phyloP scores from a whole-genome alignment of 345 rosid species.

The Eucalyptus rudis region DNA sequence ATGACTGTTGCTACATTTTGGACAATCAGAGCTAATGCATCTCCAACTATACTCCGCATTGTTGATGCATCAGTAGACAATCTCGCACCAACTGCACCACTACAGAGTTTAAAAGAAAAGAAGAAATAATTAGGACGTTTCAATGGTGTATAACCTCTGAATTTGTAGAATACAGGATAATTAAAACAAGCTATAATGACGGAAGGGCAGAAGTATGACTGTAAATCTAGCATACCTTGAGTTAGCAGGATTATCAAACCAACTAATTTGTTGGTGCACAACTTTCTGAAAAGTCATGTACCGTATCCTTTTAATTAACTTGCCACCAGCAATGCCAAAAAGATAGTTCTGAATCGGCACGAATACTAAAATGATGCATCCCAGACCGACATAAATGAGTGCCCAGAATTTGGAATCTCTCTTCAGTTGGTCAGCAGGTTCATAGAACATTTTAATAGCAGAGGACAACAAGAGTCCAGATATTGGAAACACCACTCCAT shows the following conservation, averaged over 20 bases:
- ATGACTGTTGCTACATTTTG: conserved; percentile 34
- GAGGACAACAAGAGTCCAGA: conserved; percentile 64
- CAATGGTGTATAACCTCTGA: neutral
- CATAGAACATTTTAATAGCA: conserved; percentile 54
- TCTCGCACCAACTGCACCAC: conserved; percentile 63
- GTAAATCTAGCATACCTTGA: conserved; percentile 26
- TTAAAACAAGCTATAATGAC: neutral
- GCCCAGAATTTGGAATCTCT: conserved; percentile 63
- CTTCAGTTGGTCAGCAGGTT: conserved; percentile 18
- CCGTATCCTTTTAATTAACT: conserved; percentile 57
- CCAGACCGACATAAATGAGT: conserved; percentile 27
- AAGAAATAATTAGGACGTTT: neutral
- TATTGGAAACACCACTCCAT: conserved; percentile 58
- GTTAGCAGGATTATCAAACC: conserved; percentile 81
- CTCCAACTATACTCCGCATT: conserved; percentile 43
- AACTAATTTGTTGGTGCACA: conserved; percentile 73
- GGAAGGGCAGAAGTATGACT: neutral
- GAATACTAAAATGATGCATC: conserved; percentile 6
- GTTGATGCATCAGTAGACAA: conserved; percentile 51
- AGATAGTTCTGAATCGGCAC: conserved; percentile 56
- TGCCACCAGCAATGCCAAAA: conserved; percentile 78
- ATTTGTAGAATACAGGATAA: neutral
- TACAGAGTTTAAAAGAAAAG: neutral
- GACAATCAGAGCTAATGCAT: conserved; percentile 32
- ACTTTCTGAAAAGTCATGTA: conserved; percentile 58